Evolutionary conservation across 2,329 filamentous ascomycete species (phyloP).

Genomic region (Aspergillus sp.): DNA sequence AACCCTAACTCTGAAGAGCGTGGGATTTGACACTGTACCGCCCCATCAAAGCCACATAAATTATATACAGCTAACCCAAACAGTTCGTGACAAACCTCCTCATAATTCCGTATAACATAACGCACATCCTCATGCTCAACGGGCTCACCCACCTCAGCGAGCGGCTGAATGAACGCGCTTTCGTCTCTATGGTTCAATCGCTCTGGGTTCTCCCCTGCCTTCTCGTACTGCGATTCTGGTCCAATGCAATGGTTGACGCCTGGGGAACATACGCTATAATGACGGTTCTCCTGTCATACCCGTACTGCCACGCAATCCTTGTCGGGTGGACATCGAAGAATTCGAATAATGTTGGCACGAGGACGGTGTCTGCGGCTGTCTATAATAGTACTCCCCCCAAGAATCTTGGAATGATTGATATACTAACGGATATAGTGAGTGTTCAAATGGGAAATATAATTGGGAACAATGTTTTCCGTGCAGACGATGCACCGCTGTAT

Average conservation of each 20-base stretch:
- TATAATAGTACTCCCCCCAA: conserved; percentile 49
- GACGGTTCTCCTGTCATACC: conserved; percentile 53
- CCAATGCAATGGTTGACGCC: conserved; percentile 40
- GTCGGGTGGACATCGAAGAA: conserved; percentile 64
- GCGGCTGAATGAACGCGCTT: conserved; percentile 46
- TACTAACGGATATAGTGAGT: conserved; percentile 22
- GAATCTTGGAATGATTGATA: background rate
- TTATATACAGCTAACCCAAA: background rate
- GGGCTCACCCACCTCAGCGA: conserved; percentile 49
- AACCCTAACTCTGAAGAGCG: conserved; percentile 56
- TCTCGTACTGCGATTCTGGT: conserved; percentile 51
- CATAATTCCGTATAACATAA: conserved; percentile 51
- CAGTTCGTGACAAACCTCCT: conserved; percentile 62
- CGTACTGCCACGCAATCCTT: conserved; percentile 60
- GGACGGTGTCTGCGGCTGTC: conserved; percentile 61
- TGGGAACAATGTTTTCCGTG: conserved; percentile 50
- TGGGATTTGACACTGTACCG: conserved; percentile 55
- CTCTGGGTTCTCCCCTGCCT: conserved; percentile 63
- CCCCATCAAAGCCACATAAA: background rate
- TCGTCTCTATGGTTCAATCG: conserved; percentile 51
- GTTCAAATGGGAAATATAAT: conserved; percentile 34
- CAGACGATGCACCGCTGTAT: conserved; percentile 55
- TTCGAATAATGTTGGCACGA: conserved; percentile 60
- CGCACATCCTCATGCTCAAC: conserved; percentile 42
- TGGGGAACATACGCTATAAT: conserved; percentile 56